A percentile compares a stretch with the other conserved stretches of the same genome.
Conservation (phyloP, 371 early-diverging fungal species). For the Apophysomyces ossiformis region DNA sequence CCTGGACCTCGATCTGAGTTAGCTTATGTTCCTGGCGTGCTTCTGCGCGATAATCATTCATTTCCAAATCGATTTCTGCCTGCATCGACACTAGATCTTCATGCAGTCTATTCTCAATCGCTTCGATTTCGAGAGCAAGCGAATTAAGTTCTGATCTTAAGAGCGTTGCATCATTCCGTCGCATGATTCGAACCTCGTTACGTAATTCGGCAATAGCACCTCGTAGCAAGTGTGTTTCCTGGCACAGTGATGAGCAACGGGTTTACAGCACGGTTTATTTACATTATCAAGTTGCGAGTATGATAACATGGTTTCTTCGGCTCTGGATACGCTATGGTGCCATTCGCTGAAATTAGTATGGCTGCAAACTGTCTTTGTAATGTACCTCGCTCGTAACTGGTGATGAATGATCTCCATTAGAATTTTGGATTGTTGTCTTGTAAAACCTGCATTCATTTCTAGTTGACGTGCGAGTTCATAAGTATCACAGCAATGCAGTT, state of each 20-base stretch:
- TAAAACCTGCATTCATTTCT: conserved; percentile 24
- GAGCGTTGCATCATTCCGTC: conserved; percentile 78
- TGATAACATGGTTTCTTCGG: conserved; percentile 10
- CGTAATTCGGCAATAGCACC: conserved; percentile 77
- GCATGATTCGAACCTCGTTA: conserved; percentile 76
- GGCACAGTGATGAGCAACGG: neutral
- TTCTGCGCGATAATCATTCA: conserved; percentile 83
- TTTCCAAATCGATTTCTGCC: conserved; percentile 78
- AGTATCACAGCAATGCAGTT: conserved; percentile 25
- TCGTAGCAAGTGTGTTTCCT: conserved; percentile 66
- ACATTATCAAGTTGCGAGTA: conserved; percentile 29
- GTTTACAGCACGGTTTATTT: neutral
- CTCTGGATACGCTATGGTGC: conserved; percentile 8
- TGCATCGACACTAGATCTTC: conserved; percentile 74
- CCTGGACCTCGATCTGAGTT: conserved; percentile 73
- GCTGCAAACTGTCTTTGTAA: neutral
- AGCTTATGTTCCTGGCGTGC: conserved; percentile 71
- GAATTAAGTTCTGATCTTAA: conserved; percentile 68
- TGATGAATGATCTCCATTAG: conserved; percentile 28
- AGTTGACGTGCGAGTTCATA: conserved; percentile 20
- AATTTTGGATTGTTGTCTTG: conserved; percentile 19
- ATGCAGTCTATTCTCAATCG: conserved; percentile 64
- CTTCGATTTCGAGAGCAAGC: conserved; percentile 74
- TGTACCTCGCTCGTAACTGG: conserved; percentile 21
- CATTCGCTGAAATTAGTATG: neutral